phyloP scores from a whole-genome alignment of 1,284 basidiomycete genomes.

The Ganoderma leucocontextum region DNA sequence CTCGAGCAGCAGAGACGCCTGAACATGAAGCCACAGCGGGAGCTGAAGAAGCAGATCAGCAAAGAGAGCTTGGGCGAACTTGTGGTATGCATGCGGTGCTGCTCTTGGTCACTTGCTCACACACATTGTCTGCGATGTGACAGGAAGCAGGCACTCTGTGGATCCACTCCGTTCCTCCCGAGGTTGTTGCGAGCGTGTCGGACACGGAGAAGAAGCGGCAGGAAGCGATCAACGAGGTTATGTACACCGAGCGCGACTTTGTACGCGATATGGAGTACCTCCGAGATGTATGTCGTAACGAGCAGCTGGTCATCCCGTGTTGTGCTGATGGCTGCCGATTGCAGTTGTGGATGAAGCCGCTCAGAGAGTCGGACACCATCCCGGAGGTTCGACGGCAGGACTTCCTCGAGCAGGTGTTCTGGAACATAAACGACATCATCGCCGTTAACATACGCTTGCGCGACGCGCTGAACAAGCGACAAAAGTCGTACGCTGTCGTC shows the following conservation, averaged over 20 bases:
- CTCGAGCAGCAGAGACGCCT: slow-evolving; percentile 93
- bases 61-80: slow-evolving; percentile 85
- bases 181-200: slow-evolving; percentile 91
- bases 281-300: slow-evolving; percentile 76
- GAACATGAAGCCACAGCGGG: slow-evolving; percentile 93
- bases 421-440: slow-evolving; percentile 97
- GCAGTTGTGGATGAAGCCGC: slow-evolving; percentile 91
- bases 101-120: slow-evolving; percentile 6
- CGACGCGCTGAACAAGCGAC: slow-evolving; percentile 94
- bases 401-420: slow-evolving; percentile 96
- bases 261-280: slow-evolving; percentile 98
- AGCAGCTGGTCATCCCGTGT: slow-evolving; percentile 10
- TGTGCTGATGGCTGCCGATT: slow-evolving; percentile 7
- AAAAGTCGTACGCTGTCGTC: slow-evolving; percentile 94
- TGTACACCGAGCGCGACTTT: slow-evolving; percentile 98
- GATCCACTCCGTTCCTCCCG: slow-evolving; percentile 96
- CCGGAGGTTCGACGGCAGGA: slow-evolving; percentile 81
- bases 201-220: slow-evolving; percentile 96
- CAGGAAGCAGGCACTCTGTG: slow-evolving; percentile 94
- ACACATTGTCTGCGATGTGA: slow-evolving; percentile 12
- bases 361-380: slow-evolving; percentile 82
- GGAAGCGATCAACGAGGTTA: slow-evolving; percentile 99
- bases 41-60: slow-evolving; percentile 84
- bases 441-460: slow-evolving; percentile 89
- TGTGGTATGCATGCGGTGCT: slow-evolving; percentile 55